These are phyloP conservation scores for Blastocystis hominis DNA, from an alignment of 352 stramenopile genomes.

Conservation along the genomic window DNA sequence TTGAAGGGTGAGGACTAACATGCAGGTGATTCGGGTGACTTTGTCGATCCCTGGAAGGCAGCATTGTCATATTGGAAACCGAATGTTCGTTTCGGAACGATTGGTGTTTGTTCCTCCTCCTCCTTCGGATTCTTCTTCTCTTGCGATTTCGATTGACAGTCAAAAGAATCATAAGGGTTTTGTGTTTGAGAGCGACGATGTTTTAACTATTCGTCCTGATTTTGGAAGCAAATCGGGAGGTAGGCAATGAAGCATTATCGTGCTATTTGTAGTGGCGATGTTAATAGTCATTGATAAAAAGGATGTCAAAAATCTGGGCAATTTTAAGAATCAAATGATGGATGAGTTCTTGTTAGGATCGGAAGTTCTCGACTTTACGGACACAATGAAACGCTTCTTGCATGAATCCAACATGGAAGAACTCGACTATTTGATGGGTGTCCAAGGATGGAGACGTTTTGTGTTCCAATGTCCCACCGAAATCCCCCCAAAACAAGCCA, in stretches of 20 bases:
- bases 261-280: neutral
- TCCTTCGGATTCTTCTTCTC: neutral
- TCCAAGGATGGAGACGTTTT: neutral
- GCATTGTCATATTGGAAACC: neutral
- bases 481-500: neutral
- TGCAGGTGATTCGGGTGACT: neutral
- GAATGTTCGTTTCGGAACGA: neutral
- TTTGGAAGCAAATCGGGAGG: neutral
- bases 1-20: neutral
- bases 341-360: neutral
- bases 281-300: neutral
- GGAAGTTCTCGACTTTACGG: neutral
- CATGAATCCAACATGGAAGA: neutral
- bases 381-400: neutral
- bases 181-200: neutral
- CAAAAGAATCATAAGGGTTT: neutral
- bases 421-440: neutral
- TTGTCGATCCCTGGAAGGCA: neutral
- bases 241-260: neutral
- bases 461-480: neutral
- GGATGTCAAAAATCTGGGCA: neutral
- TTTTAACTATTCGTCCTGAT: neutral
- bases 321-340: slow-evolving; percentile 2
- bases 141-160: neutral
- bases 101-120: neutral